Evolutionary conservation across 2,329 filamentous ascomycete genomes (phyloP).

Genomic region (Aspergillus chevalieri): DNA sequence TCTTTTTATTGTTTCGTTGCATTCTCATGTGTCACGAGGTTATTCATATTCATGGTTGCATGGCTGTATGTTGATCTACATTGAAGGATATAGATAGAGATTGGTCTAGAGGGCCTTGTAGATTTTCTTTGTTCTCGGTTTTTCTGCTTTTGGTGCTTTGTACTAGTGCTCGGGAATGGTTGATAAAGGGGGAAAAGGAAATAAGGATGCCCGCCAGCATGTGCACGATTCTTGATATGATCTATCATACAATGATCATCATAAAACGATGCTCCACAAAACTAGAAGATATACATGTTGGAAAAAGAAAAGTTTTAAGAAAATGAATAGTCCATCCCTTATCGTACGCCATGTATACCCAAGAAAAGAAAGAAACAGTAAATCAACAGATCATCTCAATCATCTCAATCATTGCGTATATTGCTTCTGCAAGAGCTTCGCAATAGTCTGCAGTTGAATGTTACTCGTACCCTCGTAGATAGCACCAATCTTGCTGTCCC

Average conservation of each 20-base stretch:
- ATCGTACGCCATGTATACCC: no score
- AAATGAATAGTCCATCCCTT: neutral
- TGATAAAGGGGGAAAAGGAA: neutral
- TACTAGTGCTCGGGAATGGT: neutral
- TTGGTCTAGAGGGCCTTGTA: neutral
- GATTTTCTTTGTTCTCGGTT: neutral
- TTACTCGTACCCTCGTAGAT: constrained; percentile 83
- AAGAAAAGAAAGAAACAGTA: neutral
- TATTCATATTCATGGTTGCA: neutral
- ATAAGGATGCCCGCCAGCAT: neutral
- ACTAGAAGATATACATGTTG: neutral
- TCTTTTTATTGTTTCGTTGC: neutral
- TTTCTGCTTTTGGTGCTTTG: neutral
- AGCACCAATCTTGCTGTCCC: constrained; percentile 96
- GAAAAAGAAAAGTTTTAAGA: neutral
- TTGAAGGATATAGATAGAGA: no score
- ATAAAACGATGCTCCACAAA: neutral
- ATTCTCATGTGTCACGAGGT: neutral
- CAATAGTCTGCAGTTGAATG: constrained; percentile 65
- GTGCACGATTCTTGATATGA: neutral
- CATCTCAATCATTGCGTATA: constrained; percentile 51
- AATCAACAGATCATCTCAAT: neutral
- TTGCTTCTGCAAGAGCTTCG: constrained; percentile 62
- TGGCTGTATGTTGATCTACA: no score
- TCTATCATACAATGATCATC: neutral